Conservation (phyloP, 805 yeast genomes). For the Candida tibetensis region DNA sequence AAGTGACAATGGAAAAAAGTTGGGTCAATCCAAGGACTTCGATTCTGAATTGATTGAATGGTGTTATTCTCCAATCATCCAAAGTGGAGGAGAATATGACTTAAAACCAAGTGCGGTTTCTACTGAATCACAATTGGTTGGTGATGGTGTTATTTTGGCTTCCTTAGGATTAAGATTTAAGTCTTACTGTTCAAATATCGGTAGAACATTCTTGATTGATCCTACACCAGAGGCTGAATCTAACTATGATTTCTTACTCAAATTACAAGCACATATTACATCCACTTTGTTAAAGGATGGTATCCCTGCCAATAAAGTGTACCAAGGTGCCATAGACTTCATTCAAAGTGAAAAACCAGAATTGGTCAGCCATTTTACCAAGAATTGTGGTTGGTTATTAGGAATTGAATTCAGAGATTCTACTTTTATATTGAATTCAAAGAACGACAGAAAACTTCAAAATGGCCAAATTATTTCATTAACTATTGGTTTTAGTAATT, state of each 20-base stretch:
- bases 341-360: slow-evolving; percentile 61
- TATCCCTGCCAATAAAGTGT: slow-evolving; percentile 61
- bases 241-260: slow-evolving; percentile 73
- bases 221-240: slow-evolving; percentile 77
- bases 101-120: slow-evolving; percentile 81
- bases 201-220: slow-evolving; percentile 85
- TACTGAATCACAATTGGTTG: slow-evolving; percentile 57
- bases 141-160: slow-evolving; percentile 74
- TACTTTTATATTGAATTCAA: slow-evolving; percentile 65
- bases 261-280: slow-evolving; percentile 66
- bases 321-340: slow-evolving; percentile 57
- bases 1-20: slow-evolving; percentile 51
- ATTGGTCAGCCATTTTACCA: slow-evolving; percentile 60
- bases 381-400: slow-evolving; percentile 81
- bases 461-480: slow-evolving; percentile 75
- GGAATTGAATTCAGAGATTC: slow-evolving; percentile 90
- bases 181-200: slow-evolving; percentile 83
- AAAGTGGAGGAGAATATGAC: slow-evolving; percentile 84
- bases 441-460: slow-evolving; percentile 62
- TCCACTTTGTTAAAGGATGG: slow-evolving; percentile 61
- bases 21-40: slow-evolving; percentile 52
- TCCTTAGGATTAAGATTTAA: slow-evolving; percentile 85
- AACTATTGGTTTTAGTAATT: slow-evolving; percentile 71
- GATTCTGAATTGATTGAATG: slow-evolving; percentile 80
- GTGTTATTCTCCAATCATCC: slow-evolving; percentile 90